phyloP scores from a whole-genome alignment of 306 rosid genomes.

The Chamaecrista fasciculata region DNA sequence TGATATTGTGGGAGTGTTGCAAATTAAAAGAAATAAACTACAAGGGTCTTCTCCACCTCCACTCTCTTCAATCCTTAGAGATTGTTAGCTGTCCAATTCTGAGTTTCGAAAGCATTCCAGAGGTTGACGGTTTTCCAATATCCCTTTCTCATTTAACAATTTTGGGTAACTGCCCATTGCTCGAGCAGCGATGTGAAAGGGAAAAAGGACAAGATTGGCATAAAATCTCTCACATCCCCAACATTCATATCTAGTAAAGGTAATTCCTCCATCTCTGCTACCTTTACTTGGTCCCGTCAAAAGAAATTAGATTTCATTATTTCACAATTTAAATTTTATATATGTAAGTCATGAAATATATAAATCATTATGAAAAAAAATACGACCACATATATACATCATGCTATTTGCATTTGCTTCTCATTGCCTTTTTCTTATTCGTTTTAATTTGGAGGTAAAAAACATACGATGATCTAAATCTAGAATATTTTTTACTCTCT shows the following conservation, averaged over 20 bases:
- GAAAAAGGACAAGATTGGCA: neutral
- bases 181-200: neutral
- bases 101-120: neutral
- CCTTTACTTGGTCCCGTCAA: no score
- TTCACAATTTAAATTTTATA: no score
- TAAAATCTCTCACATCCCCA: neutral
- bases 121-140: neutral
- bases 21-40: neutral
- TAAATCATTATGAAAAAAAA: no score
- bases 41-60: neutral
- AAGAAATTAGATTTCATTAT: no score
- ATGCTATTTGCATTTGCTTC: no score
- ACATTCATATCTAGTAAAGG: neutral
- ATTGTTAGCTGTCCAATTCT: accelerated
- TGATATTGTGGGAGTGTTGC: accelerated
- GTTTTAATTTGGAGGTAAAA: no score
- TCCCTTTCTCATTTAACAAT: neutral
- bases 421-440: no score
- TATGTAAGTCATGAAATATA: no score
- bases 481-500: no score
- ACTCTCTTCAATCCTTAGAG: neutral
- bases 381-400: no score
- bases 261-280: no score
- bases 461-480: no score
- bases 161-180: neutral